A percentile compares a stretch with the other conserved stretches of the same genome.
Evolutionary conservation across 805 yeast genomes (phyloP).

Genomic region (Yamadazyma scolyti): DNA sequence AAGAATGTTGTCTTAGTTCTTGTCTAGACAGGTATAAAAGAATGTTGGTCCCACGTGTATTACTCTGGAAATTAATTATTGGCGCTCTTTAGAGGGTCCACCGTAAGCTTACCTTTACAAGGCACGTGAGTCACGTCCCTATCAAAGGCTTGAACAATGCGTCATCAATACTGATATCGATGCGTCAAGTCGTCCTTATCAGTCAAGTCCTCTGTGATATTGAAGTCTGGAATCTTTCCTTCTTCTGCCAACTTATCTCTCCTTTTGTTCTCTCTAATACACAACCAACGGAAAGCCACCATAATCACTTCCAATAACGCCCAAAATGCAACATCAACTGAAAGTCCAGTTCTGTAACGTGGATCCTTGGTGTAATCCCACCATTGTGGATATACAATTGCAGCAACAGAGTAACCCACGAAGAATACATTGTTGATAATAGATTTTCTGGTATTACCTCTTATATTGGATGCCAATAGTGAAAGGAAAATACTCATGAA

Average conservation of each 20-base stretch:
- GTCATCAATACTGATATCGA: constrained; percentile 10
- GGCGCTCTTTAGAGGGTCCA: no score
- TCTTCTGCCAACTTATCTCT: constrained; percentile 11
- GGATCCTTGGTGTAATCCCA: constrained; percentile 13
- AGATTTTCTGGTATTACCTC: constrained; percentile 14
- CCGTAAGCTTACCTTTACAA: no score
- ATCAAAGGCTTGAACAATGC: no score
- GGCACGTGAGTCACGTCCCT: neutral
- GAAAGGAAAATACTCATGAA: constrained; percentile 10
- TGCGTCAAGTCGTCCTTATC: constrained; percentile 21
- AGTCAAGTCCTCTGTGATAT: no score
- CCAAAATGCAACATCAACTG: constrained; percentile 22
- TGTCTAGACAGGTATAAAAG: no score
- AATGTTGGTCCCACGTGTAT: no score
- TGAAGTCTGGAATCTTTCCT: constrained; percentile 15
- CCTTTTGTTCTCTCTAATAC: constrained; percentile 19
- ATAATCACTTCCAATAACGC: constrained; percentile 17
- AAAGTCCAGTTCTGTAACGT: constrained; percentile 14
- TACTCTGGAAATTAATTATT: no score
- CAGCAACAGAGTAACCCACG: constrained; percentile 15
- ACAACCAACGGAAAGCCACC: constrained; percentile 19
- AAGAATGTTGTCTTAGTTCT: no score
- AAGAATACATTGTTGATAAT: constrained; percentile 12
- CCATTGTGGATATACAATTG: constrained; percentile 19
- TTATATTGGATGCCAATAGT: constrained; percentile 6